Conservation (phyloP, 208 protist genomes). For the Chromosphaera perkinsii region DNA sequence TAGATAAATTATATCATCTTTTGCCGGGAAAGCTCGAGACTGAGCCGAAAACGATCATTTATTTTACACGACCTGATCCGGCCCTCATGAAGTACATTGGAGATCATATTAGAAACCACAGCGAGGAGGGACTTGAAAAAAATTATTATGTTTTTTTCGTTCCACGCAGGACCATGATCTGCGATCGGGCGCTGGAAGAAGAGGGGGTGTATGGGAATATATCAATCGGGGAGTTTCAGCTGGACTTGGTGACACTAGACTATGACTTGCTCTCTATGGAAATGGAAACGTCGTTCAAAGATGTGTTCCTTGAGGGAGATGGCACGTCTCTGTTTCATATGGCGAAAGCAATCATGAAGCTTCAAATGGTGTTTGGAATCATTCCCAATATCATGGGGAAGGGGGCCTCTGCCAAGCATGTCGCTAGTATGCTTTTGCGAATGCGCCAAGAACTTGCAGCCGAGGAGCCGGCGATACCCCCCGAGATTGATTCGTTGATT, state of each 20-base stretch:
- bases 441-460: background rate
- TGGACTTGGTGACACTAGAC: conserved; percentile 60
- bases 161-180: conserved; percentile 42
- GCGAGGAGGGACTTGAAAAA: conserved; percentile 7
- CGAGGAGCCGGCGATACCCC: background rate
- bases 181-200: conserved; percentile 36
- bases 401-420: background rate
- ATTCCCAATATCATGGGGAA: conserved; percentile 12
- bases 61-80: conserved; percentile 54
- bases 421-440: conserved; percentile 11
- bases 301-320: conserved; percentile 57
- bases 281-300: conserved; percentile 37
- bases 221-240: conserved; percentile 7
- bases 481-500: conserved; percentile 6
- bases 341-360: conserved; percentile 8
- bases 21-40: conserved; percentile 38
- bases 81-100: conserved; percentile 37
- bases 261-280: conserved; percentile 60
- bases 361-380: conserved; percentile 9
- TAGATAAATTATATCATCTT: conserved; percentile 62
- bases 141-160: conserved; percentile 42
- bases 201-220: conserved; percentile 27
- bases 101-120: conserved; percentile 4
- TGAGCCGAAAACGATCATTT: conserved; percentile 51
- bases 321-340: conserved; percentile 32